These are phyloP conservation scores for Aspergillus ellipticus DNA, from an alignment of 495 filamentous ascomycete genomes.

Conservation along the genomic window DNA sequence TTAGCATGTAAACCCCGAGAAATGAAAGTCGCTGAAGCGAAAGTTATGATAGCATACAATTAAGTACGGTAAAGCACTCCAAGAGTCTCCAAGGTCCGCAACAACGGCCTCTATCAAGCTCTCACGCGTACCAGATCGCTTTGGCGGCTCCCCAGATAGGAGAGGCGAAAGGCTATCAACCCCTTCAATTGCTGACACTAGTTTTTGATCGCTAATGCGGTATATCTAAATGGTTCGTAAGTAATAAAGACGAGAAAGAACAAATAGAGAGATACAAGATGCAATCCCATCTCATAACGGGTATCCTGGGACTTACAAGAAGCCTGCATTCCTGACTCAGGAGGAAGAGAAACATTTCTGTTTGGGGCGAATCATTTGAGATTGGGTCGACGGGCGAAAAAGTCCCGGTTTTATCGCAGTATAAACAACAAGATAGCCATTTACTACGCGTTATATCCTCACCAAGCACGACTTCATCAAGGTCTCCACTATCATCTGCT, in stretches of 20 bases:
- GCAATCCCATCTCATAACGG: not conserved
- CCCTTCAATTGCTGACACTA: conserved; percentile 50
- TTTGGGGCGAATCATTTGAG: conserved; percentile 39
- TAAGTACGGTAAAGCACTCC: conserved; percentile 67
- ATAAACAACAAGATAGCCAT: conserved; percentile 80
- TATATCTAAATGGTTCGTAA: conserved; percentile 32
- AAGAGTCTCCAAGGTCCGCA: conserved; percentile 76
- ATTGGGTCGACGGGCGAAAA: conserved; percentile 44
- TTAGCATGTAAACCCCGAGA: not conserved
- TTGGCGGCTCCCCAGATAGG: conserved; percentile 66
- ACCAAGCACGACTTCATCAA: conserved; percentile 72
- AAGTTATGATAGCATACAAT: conserved; percentile 53
- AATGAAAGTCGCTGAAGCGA: not conserved
- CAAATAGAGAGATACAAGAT: not conserved
- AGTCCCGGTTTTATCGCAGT: conserved; percentile 57
- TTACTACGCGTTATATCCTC: conserved; percentile 54
- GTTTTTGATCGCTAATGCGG: conserved; percentile 33
- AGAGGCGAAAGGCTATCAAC: conserved; percentile 75
- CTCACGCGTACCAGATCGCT: conserved; percentile 67
- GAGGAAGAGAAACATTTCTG: conserved; percentile 66
- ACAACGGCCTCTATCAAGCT: conserved; percentile 71
- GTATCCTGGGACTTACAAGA: conserved; percentile 52
- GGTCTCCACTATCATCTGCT: conserved; percentile 72
- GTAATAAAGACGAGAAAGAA: not conserved
- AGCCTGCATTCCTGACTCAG: conserved; percentile 67